Evolutionary conservation across 2,329 filamentous ascomycete genomes (phyloP), one percentile per base, ranked within the genome.

Genomic region (Pezicula neosporulosa): DNA sequence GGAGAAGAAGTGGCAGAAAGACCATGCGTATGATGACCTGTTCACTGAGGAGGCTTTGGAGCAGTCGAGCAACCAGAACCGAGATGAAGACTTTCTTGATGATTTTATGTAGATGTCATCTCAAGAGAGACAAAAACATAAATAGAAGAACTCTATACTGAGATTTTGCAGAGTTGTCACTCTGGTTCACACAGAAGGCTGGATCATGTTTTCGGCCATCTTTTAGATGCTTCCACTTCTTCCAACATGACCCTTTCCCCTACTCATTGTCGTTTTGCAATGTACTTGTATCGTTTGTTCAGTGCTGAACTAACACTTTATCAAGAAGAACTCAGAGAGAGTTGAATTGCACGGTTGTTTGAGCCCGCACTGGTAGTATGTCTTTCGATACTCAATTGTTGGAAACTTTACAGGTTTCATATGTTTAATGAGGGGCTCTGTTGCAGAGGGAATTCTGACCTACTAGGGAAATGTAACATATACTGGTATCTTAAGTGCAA

Each of bases 21-120:
- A 96, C n/a, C 93, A 99, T 72, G 93, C 92, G 2, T 99, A 99
- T 69, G 94, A 97, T 66, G 91, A 96, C 44, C 71, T 97, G 49
- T 91, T 96, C 69, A 83, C 81, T 4, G 90, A 95, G 49, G 89
- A 96, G 52, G 87, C 88, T 62, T 78, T 96, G 74, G 83, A 83
- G 41, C 73, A 70, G 19, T 83, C 84, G 50, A 96, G 86, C 73
- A 99, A 99, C 70, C 89, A 97, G 71, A 85, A 96, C 64, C 82
- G 90, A 13, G 78, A 80, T 56, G 81, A 84, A 53, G 77, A 89
- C 67, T 92, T 89, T 74, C 81, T 90, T 65, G 92, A 97, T 53
- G 93, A 99, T 66, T 99, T 99, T 66, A 95, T 96, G 90, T 93
- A 80, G 71, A 70, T 38, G 42, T 21, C 19, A n/a, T 24, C 30